Conservation (phyloP, 202 grass and related monocot genomes). For the Alloteropsis angusta region DNA sequence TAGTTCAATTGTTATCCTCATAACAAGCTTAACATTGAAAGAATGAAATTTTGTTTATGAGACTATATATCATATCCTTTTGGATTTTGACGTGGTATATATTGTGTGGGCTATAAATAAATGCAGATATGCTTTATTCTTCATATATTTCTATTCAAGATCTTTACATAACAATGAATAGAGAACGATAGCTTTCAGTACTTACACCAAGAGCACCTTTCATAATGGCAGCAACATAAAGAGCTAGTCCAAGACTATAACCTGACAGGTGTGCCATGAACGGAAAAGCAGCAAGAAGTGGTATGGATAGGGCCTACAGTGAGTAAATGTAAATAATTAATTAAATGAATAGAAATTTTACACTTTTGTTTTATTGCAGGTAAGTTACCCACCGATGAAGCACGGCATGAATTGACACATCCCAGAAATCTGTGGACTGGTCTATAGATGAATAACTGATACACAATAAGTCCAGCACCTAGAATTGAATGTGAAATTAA, state of each 20-base stretch:
- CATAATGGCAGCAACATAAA: conserved; percentile 34
- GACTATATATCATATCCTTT: not conserved
- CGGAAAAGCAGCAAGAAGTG: conserved; percentile 54
- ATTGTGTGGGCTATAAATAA: not conserved
- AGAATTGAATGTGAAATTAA: not conserved
- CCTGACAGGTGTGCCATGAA: conserved; percentile 65
- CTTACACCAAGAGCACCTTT: conserved; percentile 26
- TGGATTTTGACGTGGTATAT: not conserved
- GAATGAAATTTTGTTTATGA: not conserved
- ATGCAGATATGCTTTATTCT: not conserved
- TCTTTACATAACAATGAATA: not conserved
- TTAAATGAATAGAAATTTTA: not conserved
- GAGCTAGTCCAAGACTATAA: conserved; percentile 33
- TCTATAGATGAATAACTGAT: conserved; percentile 62
- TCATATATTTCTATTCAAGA: not conserved
- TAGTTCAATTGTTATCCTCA: not conserved
- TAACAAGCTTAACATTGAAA: not conserved
- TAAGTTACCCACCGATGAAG: conserved; percentile 42
- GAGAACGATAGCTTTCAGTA: not conserved
- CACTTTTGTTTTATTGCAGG: not conserved
- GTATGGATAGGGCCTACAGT: conserved; percentile 43
- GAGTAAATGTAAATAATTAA: not conserved
- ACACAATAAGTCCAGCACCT: conserved; percentile 67
- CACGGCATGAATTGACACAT: conserved; percentile 33
- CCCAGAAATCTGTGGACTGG: conserved; percentile 41